Conservation (phyloP, 2,329 filamentous ascomycete genomes). For the Nemania serpens region DNA sequence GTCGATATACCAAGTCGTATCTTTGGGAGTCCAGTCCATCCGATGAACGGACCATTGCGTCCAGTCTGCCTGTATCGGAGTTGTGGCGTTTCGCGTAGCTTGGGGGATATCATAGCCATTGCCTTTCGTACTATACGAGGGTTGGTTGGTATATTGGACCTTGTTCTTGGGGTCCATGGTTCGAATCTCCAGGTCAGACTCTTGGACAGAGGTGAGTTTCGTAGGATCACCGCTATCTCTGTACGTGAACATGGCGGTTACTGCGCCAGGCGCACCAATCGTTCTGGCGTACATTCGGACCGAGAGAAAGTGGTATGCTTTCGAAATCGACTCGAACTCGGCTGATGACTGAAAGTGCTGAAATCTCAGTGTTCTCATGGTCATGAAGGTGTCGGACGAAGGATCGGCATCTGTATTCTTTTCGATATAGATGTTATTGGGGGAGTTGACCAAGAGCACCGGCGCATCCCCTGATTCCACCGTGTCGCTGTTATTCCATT, state of each 20-base stretch:
- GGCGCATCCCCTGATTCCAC: slow-evolving; percentile 39
- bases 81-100: slow-evolving; percentile 54
- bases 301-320: slow-evolving; percentile 47
- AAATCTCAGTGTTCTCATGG: slow-evolving; percentile 53
- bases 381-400: slow-evolving; percentile 51
- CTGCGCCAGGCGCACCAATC: slow-evolving; percentile 52
- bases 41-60: slow-evolving; percentile 63
- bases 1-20: slow-evolving; percentile 62
- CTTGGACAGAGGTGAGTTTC: slow-evolving; percentile 49
- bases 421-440: slow-evolving; percentile 53
- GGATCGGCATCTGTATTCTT: slow-evolving; percentile 43
- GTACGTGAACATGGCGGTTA: slow-evolving; percentile 60
- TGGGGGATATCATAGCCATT: slow-evolving; percentile 48
- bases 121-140: slow-evolving; percentile 49
- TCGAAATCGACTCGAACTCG: slow-evolving; percentile 50
- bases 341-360: slow-evolving; percentile 51
- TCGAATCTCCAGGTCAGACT: slow-evolving; percentile 59
- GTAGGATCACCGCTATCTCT: slow-evolving; percentile 43
- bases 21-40: slow-evolving; percentile 61
- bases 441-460: slow-evolving; percentile 45
- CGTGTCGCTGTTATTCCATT: slow-evolving; percentile 44
- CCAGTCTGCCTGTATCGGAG: slow-evolving; percentile 52
- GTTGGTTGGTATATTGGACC: slow-evolving; percentile 66
- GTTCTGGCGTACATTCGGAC: slow-evolving; percentile 58
- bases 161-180: slow-evolving; percentile 50